A percentile compares a stretch with the other conserved stretches of the same genome.
phyloP scores from a whole-genome alignment of 192 early-diverging fungal genomes.

The Gamsiella multidivaricata region DNA sequence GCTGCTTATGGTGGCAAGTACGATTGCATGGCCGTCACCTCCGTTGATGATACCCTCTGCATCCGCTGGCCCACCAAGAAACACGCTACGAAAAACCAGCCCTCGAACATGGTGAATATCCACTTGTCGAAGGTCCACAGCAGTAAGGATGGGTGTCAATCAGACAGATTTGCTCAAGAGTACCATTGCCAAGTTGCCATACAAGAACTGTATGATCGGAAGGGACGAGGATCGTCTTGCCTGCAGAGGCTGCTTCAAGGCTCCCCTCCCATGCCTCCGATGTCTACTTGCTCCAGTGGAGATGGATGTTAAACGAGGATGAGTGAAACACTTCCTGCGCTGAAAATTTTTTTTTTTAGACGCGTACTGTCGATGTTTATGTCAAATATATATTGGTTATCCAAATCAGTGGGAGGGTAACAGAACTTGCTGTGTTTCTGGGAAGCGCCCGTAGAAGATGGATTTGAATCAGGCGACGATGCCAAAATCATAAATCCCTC shows the following conservation, averaged over 20 bases:
- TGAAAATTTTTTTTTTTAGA: conserved; percentile 10
- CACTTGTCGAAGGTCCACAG: conserved; percentile 20
- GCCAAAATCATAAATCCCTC: too few species aligned
- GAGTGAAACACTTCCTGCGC: conserved; percentile 47
- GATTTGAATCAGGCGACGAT: too few species aligned
- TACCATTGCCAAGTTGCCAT: conserved; percentile 17
- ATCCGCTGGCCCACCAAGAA: conserved; percentile 48
- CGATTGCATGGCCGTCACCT: conserved; percentile 26
- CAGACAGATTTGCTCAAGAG: conserved; percentile 29
- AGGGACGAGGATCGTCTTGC: conserved; percentile 17
- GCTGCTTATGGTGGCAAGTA: conserved; percentile 35
- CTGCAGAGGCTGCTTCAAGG: conserved; percentile 50
- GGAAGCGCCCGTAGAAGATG: too few species aligned
- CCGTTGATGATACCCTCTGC: conserved; percentile 27
- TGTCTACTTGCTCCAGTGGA: conserved; percentile 36
- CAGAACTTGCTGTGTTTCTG: too few species aligned
- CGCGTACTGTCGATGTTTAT: too few species aligned
- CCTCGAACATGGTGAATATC: conserved; percentile 19
- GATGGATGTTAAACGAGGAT: conserved; percentile 46
- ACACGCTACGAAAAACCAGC: conserved; percentile 27
- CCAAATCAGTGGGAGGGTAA: too few species aligned
- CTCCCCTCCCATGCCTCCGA: conserved; percentile 24
- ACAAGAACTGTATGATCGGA: conserved; percentile 29
- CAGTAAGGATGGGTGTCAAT: conserved; percentile 8
- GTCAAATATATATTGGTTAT: too few species aligned